A percentile compares a stretch with the other conserved stretches of the same genome.
Conservation (phyloP, 2,329 filamentous ascomycete genomes). For the Monosporascus sp. region DNA sequence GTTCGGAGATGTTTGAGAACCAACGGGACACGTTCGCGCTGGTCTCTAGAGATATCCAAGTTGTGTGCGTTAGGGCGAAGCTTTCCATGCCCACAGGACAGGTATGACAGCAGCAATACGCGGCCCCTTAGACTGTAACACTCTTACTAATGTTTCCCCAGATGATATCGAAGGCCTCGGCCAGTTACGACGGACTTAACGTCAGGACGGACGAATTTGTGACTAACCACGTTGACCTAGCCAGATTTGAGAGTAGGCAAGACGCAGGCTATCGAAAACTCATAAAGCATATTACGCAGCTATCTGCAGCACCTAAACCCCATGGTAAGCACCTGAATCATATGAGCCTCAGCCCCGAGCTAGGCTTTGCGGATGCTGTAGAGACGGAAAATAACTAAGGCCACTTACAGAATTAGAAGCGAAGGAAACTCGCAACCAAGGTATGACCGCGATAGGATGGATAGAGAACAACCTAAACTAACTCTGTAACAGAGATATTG, state of each 20-base stretch:
- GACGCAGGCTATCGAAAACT: conserved; percentile 20
- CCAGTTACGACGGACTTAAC: conserved; percentile 22
- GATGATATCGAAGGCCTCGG: conserved; percentile 22
- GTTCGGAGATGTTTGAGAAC: conserved; percentile 20
- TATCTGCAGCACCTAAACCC: conserved; percentile 15
- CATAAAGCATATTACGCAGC: conserved; percentile 20
- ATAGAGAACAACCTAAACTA: background rate
- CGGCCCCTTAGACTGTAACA: conserved; percentile 6
- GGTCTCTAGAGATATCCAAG: conserved; percentile 26
- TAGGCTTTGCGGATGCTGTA: background rate
- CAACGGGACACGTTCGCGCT: conserved; percentile 24
- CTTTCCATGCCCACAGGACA: conserved; percentile 17
- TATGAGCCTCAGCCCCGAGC: background rate
- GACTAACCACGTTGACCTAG: conserved; percentile 20
- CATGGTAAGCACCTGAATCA: background rate
- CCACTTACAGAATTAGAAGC: conserved; percentile 19
- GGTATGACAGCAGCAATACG: background rate
- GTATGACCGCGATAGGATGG: conserved; percentile 10
- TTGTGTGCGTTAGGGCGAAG: conserved; percentile 24
- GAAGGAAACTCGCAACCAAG: conserved; percentile 25
- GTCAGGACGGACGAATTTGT: conserved; percentile 22
- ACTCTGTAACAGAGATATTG: conserved; percentile 20
- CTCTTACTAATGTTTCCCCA: conserved; percentile 18
- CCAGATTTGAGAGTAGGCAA: conserved; percentile 20
- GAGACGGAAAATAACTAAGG: background rate